A percentile compares a stretch with the other conserved stretches of the same genome.
Evolutionary conservation across 2,329 filamentous ascomycete genomes (phyloP).

Genomic region (Fusarium mundagurra): DNA sequence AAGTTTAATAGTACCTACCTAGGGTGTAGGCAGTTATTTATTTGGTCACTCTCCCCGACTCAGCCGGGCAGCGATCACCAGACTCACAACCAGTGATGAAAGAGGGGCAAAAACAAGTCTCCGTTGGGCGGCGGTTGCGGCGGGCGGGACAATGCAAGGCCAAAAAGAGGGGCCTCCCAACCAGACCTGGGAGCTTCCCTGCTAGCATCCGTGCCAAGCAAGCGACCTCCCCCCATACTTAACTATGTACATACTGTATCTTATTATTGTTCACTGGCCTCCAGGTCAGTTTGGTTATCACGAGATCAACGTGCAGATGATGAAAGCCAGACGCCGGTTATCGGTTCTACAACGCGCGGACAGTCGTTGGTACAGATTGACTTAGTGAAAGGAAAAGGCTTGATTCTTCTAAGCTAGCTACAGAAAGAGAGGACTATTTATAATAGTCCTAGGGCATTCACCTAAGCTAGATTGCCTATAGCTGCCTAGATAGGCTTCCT

Average conservation of each 20-base stretch:
- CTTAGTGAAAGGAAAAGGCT: no score
- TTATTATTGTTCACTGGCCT: neutral
- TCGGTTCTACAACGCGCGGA: neutral
- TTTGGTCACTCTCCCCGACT: constrained; percentile 36
- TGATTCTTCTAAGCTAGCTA: no score
- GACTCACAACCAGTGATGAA: constrained; percentile 37
- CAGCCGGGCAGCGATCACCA: constrained; percentile 42
- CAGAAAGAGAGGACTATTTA: no score
- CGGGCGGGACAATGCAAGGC: neutral
- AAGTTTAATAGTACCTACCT: neutral
- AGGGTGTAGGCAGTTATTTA: constrained; percentile 32
- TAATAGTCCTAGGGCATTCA: no score
- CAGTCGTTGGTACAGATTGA: neutral
- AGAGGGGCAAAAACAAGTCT: constrained; percentile 31
- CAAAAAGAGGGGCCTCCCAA: constrained; percentile 23
- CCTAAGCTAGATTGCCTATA: no score
- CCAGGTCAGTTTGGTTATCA: neutral
- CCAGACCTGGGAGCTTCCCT: neutral
- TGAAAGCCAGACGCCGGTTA: neutral
- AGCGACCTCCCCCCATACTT: neutral
- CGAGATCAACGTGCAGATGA: neutral
- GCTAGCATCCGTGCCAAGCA: neutral
- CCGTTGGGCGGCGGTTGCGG: constrained; percentile 13
- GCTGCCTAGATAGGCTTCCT: no score
- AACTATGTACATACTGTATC: constrained; percentile 26